Percentiles rank a stretch among this genome's conserved stretches.
Evolutionary conservation across 1,139 yeast species (phyloP).

Genomic region (Kodamaea fungicola): DNA sequence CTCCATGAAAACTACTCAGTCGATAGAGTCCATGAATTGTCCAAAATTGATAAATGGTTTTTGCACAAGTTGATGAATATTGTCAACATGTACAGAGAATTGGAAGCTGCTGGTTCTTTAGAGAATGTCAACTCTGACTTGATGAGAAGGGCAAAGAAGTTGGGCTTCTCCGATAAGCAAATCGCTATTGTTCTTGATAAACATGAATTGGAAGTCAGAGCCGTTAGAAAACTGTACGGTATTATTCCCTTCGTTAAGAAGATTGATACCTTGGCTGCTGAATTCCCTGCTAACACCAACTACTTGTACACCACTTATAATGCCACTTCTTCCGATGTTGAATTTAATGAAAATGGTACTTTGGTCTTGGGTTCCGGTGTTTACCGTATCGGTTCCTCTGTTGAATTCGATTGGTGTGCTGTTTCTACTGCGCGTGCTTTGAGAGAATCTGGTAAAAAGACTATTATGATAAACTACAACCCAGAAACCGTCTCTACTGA

Average conservation of each 20-base stretch:
- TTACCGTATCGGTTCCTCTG: slow-evolving; percentile 97
- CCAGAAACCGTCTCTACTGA: slow-evolving; percentile 99
- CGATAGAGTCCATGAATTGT: slow-evolving; percentile 83
- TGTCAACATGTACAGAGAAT: slow-evolving; percentile 80
- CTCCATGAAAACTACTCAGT: slow-evolving; percentile 86
- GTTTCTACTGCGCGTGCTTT: slow-evolving; percentile 94
- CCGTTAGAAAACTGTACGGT: slow-evolving; percentile 70
- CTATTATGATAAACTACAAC: slow-evolving; percentile 95
- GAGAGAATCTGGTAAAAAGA: slow-evolving; percentile 81
- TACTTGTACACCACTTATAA: slow-evolving; percentile 95
- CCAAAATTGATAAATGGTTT: slow-evolving; percentile 96
- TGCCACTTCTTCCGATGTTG: slow-evolving; percentile 81
- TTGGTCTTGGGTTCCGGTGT: slow-evolving; percentile 98
- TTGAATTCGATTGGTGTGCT: slow-evolving; percentile 99
- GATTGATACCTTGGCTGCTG: slow-evolving; percentile 97
- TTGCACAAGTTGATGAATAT: slow-evolving; percentile 86
- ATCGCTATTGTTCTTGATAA: slow-evolving; percentile 72
- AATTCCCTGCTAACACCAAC: slow-evolving; percentile 96
- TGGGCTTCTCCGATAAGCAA: slow-evolving; percentile 94
- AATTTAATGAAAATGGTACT: slow-evolving; percentile 85
- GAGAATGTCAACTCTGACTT: slow-evolving; percentile 61
- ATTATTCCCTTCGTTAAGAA: slow-evolving; percentile 92
- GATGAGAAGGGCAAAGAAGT: slow-evolving; percentile 78
- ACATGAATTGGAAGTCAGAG: slow-evolving; percentile 74
- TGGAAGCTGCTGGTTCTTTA: slow-evolving; percentile 58